These are phyloP conservation scores for Colletotrichum eremochloae DNA, from an alignment of 2,329 filamentous ascomycete species.

Conservation along the genomic window DNA sequence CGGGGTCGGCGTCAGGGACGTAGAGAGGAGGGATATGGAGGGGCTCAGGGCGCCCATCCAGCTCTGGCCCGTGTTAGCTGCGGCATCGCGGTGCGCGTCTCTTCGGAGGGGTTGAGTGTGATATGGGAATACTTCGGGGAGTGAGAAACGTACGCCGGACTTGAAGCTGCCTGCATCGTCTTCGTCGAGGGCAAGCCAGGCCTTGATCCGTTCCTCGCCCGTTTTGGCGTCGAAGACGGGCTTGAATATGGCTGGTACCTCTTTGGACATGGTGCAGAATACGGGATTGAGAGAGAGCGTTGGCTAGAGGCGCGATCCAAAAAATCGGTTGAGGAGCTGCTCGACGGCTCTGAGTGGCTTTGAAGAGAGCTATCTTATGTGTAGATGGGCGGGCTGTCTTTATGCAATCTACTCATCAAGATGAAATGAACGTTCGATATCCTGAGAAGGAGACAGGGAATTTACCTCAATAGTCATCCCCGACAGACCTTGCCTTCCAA, in stretches of 20 bases:
- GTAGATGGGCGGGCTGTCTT: neutral
- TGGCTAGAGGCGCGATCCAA: neutral
- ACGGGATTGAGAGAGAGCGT: neutral
- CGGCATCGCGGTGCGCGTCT: neutral
- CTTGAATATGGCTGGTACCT: neutral
- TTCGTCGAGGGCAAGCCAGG: constrained; percentile 49
- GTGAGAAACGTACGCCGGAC: constrained; percentile 48
- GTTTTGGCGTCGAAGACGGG: constrained; percentile 33
- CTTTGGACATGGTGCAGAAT: neutral
- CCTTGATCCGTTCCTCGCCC: constrained; percentile 48
- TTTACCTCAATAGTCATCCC: too few species aligned
- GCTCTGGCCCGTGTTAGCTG: constrained; percentile 50
- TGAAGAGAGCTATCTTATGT: neutral
- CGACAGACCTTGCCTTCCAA: too few species aligned
- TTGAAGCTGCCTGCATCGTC: constrained; percentile 48
- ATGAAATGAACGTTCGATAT: neutral
- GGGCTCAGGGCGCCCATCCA: constrained; percentile 61
- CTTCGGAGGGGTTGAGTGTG: neutral
- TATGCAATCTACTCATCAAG: neutral
- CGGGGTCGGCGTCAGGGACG: constrained; percentile 54
- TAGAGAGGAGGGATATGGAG: constrained; percentile 56
- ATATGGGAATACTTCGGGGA: neutral
- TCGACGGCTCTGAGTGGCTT: neutral
- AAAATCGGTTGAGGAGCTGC: neutral
- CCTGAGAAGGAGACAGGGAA: neutral